These are phyloP conservation scores for Dacryopinax primogenitus DNA, from an alignment of 768 basidiomycete species.

Conservation along the genomic window DNA sequence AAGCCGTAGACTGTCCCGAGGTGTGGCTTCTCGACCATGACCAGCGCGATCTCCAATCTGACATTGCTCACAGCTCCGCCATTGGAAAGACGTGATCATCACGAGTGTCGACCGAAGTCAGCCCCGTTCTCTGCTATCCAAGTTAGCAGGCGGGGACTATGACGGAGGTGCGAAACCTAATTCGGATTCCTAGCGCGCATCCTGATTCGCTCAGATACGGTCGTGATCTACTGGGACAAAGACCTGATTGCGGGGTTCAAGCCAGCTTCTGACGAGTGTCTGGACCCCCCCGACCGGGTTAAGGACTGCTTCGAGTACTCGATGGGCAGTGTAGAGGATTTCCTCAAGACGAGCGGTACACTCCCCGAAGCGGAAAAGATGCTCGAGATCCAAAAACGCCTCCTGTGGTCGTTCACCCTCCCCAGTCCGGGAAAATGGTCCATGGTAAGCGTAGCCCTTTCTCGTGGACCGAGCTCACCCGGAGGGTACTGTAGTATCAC, in stretches of 20 bases:
- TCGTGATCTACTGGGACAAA: neutral
- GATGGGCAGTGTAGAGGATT: neutral
- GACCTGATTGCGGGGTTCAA: neutral
- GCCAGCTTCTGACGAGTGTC: neutral
- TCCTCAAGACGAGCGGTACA: neutral
- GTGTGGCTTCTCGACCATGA: neutral
- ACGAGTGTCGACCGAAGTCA: neutral
- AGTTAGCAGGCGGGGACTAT: neutral
- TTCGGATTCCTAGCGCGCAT: too few relatives aligned
- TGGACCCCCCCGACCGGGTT: neutral
- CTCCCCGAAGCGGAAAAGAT: neutral
- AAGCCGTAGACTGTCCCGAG: neutral
- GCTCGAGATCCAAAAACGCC: neutral
- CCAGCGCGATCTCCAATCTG: neutral
- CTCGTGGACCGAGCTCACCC: neutral
- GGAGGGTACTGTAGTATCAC: neutral
- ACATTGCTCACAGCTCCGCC: neutral
- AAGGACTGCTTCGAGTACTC: neutral
- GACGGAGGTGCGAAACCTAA: too few relatives aligned
- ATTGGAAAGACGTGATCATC: neutral
- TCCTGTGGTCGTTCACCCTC: neutral
- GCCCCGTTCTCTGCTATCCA: neutral
- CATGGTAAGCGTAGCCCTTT: neutral
- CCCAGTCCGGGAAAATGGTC: neutral
- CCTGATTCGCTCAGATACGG: neutral